Evolutionary conservation across 139 green algal genomes (phyloP).

Genomic region (Closterium sp.): DNA sequence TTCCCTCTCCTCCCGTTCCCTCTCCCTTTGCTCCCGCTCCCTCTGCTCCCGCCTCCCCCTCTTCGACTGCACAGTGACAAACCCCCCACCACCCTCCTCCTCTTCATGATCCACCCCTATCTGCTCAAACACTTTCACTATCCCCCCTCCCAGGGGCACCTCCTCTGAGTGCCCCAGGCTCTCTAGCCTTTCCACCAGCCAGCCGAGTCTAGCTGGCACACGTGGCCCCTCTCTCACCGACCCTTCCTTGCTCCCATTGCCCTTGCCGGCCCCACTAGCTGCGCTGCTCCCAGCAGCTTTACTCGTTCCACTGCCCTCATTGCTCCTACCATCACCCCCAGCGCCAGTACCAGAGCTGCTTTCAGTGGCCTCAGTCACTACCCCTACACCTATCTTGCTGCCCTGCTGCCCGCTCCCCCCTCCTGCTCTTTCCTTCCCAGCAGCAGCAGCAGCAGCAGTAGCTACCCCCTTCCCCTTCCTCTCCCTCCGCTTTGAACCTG

Average conservation of each 20-base stretch:
- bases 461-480: background rate
- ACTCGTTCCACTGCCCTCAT: no score
- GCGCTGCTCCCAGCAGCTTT: background rate
- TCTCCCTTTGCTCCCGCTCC: background rate
- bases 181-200: background rate
- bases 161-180: background rate
- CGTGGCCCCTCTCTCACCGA: background rate
- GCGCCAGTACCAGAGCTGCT: background rate
- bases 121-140: background rate
- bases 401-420: background rate
- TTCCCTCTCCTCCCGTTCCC: background rate
- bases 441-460: no score
- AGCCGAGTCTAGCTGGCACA: background rate
- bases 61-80: background rate
- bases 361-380: background rate
- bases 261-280: background rate
- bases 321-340: background rate
- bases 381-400: background rate
- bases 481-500: background rate
- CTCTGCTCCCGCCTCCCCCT: background rate
- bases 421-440: background rate
- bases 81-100: background rate
- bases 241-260: background rate
- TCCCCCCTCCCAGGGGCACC: background rate
- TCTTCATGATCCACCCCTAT: background rate